Evolutionary conservation across 2,329 filamentous ascomycete species (phyloP), one percentile per base, ranked within the genome.

Genomic region (Zalaria obscura): DNA sequence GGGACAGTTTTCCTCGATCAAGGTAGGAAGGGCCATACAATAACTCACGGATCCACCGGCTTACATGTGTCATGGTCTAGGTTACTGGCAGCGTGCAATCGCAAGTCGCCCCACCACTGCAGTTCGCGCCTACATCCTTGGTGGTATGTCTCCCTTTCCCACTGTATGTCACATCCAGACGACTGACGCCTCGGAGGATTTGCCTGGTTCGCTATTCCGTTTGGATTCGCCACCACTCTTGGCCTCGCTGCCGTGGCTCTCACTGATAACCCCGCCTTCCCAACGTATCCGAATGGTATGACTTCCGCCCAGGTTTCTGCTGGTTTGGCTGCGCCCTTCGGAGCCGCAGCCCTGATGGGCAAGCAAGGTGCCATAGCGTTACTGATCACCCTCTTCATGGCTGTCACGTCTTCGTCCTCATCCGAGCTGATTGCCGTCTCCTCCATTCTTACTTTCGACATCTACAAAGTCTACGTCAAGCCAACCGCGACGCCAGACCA

Each of bases 201-300:
- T 5, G 65, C 64, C 3, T 69, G 66, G 60, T 68, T 68, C 44
- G 67, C 63, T 4, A 67, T 70, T 18, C 67, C 67, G 0, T 69
- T 66, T 39, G 60, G 61, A 2, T 63, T 67, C 46, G 60, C 64
- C 1, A 68, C 67, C 2, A 66, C 65, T 1, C 52, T 69, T 41
- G 67, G 67, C 8, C 57, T 70, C 2, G 57, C 60, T 10, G 65
- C 63, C 0, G 61, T 62, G 1, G 67, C 65, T 5, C 55, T 69
- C 9, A 63, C 59, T 3, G 55, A 63, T 45, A 61, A 61, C 26
- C 63, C 62, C 4, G 48, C 47, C n/a, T 68, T 64, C 38, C 65
- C 64, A 7, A 67, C 64, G 1, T 64, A 59, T 40, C 61, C 59
- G 6, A 44, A 44, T 25, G 29, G 38, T 9, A 48, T 47, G 9